Evolutionary conservation across 2,329 filamentous ascomycete genomes (phyloP).

Genomic region (Nothophaeocryptopus gaeumannii): DNA sequence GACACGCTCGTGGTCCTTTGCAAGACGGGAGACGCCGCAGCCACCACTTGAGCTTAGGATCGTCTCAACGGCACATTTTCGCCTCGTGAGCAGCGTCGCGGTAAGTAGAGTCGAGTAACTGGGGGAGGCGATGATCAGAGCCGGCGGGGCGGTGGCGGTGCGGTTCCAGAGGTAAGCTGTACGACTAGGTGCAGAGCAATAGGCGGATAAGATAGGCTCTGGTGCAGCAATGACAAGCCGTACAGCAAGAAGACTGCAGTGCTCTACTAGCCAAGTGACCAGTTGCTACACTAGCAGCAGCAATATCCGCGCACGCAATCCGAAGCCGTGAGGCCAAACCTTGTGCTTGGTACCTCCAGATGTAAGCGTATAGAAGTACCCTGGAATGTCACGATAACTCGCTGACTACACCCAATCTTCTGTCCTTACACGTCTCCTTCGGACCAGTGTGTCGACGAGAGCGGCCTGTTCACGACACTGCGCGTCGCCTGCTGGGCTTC

Average conservation of each 20-base stretch:
- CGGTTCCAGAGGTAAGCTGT: too few species aligned
- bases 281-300: neutral
- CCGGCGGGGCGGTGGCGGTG: too few species aligned
- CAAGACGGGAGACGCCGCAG: constrained; percentile 6
- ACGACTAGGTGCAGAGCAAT: too few species aligned
- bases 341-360: neutral
- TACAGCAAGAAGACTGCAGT: neutral
- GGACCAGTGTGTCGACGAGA: too few species aligned
- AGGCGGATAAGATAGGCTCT: too few species aligned
- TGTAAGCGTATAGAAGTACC: too few species aligned
- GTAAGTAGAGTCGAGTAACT: neutral
- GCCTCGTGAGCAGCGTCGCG: neutral
- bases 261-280: neutral
- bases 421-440: too few species aligned
- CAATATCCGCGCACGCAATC: too few species aligned
- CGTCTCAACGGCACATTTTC: neutral
- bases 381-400: neutral
- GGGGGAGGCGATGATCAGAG: neutral
- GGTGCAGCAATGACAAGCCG: too few species aligned
- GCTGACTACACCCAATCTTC: neutral
- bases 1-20: neutral
- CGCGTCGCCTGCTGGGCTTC: too few species aligned
- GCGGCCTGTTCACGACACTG: too few species aligned
- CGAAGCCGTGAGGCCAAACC: neutral
- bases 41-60: neutral